Conservation (phyloP, 768 basidiomycete species). For the Suillus subaureus region DNA sequence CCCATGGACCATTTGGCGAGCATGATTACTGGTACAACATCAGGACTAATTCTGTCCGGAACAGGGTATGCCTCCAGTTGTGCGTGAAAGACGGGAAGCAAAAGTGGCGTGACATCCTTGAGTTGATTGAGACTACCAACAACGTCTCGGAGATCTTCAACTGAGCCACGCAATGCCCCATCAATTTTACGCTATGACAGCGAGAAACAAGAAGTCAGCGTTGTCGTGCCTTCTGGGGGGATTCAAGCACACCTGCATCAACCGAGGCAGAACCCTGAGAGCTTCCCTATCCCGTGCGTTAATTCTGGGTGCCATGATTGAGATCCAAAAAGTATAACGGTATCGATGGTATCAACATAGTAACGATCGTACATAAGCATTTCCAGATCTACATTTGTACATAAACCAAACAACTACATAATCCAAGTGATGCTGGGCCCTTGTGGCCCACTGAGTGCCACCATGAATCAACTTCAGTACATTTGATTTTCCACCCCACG, state of each 20-base stretch:
- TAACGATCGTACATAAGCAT: slow-evolving; percentile 1
- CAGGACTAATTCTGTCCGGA: slow-evolving; percentile 3
- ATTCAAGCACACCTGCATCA: slow-evolving; percentile 3
- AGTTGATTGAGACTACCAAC: slow-evolving; percentile 9
- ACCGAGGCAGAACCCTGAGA: slow-evolving; percentile 1
- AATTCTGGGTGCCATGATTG: slow-evolving; percentile 5
- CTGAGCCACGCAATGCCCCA: slow-evolving; percentile 7
- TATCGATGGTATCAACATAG: slow-evolving; percentile 14
- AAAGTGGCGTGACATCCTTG: background rate
- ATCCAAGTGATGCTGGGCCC: too few species aligned
- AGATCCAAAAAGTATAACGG: slow-evolving; percentile 6
- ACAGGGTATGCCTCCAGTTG: slow-evolving; percentile 6
- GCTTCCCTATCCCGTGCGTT: slow-evolving; percentile 4
- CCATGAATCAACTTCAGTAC: background rate
- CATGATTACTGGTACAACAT: slow-evolving; percentile 7
- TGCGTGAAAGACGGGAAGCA: slow-evolving; percentile 6
- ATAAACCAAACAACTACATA: background rate
- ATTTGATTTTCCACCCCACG: background rate
- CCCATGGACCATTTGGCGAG: slow-evolving; percentile 9
- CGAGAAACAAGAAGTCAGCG: background rate
- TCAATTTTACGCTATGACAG: background rate
- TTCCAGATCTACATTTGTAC: slow-evolving; percentile 31
- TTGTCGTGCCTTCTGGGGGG: background rate
- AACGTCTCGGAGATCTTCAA: slow-evolving; percentile 2
- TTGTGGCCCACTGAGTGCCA: too few species aligned